Evolutionary conservation across 352 stramenopile species (phyloP), one percentile per base, ranked within the genome.

Genomic region (Globisporangium sylvaticum): DNA sequence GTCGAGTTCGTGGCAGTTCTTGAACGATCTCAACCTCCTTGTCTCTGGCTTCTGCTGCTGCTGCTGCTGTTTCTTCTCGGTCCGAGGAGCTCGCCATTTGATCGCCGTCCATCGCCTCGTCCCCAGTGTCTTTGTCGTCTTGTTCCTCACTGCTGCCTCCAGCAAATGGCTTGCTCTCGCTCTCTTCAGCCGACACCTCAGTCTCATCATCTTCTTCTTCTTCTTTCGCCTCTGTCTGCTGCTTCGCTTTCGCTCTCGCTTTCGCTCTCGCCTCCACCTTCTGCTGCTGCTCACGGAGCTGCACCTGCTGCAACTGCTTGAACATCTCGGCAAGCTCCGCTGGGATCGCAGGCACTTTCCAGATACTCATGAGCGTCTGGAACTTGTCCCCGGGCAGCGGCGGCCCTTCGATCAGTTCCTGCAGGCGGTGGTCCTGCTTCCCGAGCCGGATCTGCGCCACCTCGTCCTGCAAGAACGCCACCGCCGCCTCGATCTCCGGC

Each of bases 401-500:
- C 22, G 77, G 67, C 32, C 76, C 71, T 1, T 68, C 66, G 18
- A 84, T 71, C 10, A 88, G 58, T 8, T 74, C 68, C 14, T 74
- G 61, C 2, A 91, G 69, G 12, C 18, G 63, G 1, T 66, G 44
- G 39, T 90, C 82, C 34, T 72, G 78, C 32, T 73, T 64, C 5
- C 79, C 79, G 2, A 72, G 65, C 12, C 72, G 66, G 14, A 91
- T 70, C 62, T 80, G 74, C 22, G 62, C 62, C 20, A 92, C 72
- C 53, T 92, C 79, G 9, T 75, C 68, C 58, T 81, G 76, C 24
- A 92, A 67, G 59, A 78, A 83, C 50, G 79, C 66, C 50, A 91
- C 81, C 27, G 82, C 81, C 20, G 81, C 79, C 57, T 87, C 74
- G 12, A 92, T 65, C 71, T 87, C 73, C 32, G 82, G 76, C 46